phyloP scores from a whole-genome alignment of 2,329 filamentous ascomycete species.

The Fusarium neocosmosporiellum region DNA sequence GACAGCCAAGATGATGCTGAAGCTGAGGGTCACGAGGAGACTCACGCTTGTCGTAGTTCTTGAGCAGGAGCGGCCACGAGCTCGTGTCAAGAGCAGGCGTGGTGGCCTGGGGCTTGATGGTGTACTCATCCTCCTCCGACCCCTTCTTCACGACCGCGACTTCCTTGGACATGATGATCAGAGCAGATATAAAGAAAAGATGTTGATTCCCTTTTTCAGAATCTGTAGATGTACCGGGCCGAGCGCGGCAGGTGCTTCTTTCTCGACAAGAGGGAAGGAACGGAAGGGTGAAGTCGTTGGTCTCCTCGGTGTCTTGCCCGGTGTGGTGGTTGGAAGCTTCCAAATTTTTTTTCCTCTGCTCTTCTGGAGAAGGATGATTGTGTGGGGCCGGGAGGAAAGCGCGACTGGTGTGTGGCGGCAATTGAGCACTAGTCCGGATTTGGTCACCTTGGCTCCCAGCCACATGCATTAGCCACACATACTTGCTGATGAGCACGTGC shows the following conservation, averaged over 20 bases:
- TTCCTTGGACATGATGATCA: conserved; percentile 59
- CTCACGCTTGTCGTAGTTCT: conserved; percentile 94
- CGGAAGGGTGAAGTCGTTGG: conserved; percentile 42
- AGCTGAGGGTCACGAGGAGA: conserved; percentile 33
- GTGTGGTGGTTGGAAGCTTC: conserved; percentile 47
- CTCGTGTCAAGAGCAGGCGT: conserved; percentile 85
- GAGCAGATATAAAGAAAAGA: conserved; percentile 9
- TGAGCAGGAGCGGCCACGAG: conserved; percentile 92
- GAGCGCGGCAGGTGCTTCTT: conserved; percentile 41
- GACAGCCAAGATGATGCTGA: neutral
- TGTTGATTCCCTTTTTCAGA: conserved; percentile 21
- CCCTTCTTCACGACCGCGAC: conserved; percentile 49
- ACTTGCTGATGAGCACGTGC: neutral
- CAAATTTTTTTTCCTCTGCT: conserved; percentile 51
- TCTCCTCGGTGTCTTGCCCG: conserved; percentile 47
- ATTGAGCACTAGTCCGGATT: conserved; percentile 15
- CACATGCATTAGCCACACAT: conserved; percentile 7
- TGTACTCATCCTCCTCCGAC: conserved; percentile 75
- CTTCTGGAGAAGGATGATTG: conserved; percentile 43
- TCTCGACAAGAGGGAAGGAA: conserved; percentile 40
- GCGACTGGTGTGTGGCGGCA: conserved; percentile 41
- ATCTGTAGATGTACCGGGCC: conserved; percentile 44
- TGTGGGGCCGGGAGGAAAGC: conserved; percentile 44
- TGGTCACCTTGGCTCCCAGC: neutral
- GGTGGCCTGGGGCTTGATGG: conserved; percentile 91